Evolutionary conservation across 345 rosid genomes (phyloP), one percentile per base, ranked within the genome.

Genomic region (Gynandropsis gynandra): DNA sequence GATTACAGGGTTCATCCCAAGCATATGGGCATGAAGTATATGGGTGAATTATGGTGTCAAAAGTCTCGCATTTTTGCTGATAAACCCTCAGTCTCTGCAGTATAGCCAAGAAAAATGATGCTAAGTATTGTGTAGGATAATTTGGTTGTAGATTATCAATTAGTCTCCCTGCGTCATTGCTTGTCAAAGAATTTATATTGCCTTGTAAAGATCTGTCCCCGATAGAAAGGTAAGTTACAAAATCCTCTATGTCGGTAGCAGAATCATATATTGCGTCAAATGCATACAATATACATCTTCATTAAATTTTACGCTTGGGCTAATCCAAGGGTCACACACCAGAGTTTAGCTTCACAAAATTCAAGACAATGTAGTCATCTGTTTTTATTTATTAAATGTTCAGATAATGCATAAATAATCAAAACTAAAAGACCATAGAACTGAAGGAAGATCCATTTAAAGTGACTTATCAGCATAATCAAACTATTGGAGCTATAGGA

Each of bases 1-100:
- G 95, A 67, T 69, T 86, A 63, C 76, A 79, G 45, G 95, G 94
- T 71, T 89, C 97, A 83, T 89, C 97, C 97, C 97, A 89, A 29
- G 97, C 94, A 75, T 89, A 86, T 37, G 87, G 90, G 70, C 80
- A 78, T 45, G 88, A 83, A 24, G 81, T 72, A 62, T 86, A 89
- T 10, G 94, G 82, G 39, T 81, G 80, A 68, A 89, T 61, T 42
- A 74, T 66, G 42, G 95, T 80, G 65, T 83, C 97, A 66, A 78
- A 82, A 51, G 78, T 81, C 73, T 89, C 97, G 67, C 95, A 89
- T 58, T 62, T 78, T 63, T 83, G 97, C 55, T 89, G 97, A 62
- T 81, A 83, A 56, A 89, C 66, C 67, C 95, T 78, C 68, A 89
- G 67, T 56, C 81, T 83, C 95, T 89, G 58, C 17, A 63, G 40